Evolutionary conservation across 805 yeast genomes (phyloP), one percentile per base, ranked within the genome.

Genomic region (Ogataea nitratoaversa): DNA sequence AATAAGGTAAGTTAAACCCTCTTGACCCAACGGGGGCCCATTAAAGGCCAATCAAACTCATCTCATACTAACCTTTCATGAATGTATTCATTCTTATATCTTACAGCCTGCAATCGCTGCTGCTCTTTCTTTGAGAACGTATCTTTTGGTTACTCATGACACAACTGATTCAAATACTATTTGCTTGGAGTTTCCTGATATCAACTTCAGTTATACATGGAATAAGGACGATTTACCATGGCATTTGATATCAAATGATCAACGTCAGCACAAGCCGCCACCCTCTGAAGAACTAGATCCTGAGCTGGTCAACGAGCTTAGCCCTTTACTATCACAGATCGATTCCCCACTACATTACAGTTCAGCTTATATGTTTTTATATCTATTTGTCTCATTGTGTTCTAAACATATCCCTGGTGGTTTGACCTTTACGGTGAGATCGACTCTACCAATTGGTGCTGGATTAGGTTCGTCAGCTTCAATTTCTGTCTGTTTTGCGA

Each of bases 401-500:
- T 47, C 59, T 5, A 65, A 70, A 9, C 48, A 59, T 0, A 63
- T 68, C 1, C 69, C 68, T 1, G 85, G 84, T 4, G 63, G 63
- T 3, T 56, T 71, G 44, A 71, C 69, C 25, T 87, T 83, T 59
- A 70, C 79, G 3, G 79, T 86, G 13, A 76, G 90, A 42, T 86
- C 96, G 1, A 82, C 95, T 1, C 67, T 90, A 36, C 99, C 99
- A 1, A 83, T 91, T 36, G 97, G 99, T 30, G 97, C 99, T 1
- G 99, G 99, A 0, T 71, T 93, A 35, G 99, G 99, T 0, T 86
- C 96, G 1, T 85, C 95, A 33, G 98, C 98, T 0, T 80, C 96
- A 2, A 76, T 87, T 14, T 78, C 95, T 1, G 98, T 93, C 3
- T 82, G 93, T 54, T 58, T 93, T 28, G 75, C 95, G 0, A 68